Evolutionary conservation across 495 filamentous ascomycete species (phyloP), one percentile per base, ranked within the genome.

Genomic region (Symbiotaphrina buchneri): DNA sequence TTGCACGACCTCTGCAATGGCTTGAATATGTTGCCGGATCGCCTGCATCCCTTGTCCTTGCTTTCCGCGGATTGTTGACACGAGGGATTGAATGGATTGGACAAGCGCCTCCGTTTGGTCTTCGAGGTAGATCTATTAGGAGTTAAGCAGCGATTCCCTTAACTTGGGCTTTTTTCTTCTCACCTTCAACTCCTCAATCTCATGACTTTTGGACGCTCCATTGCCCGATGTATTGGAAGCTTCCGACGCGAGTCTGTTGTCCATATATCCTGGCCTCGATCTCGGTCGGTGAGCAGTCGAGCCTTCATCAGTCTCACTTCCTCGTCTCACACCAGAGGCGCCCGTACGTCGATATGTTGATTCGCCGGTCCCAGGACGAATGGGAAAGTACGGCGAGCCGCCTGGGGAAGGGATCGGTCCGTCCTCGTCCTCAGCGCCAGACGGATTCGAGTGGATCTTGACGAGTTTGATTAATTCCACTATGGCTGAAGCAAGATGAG

Each of bases 391-490:
- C 15, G 14, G 11, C 17, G 32, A 10, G 8, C 27, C 22, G 8
- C 8, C 22, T 13, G 13, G 7, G 8, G 27, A 38, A 2, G 39
- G 39, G 37, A 39, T 45, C 5, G 39, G 45, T 14, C 61, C 59
- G 13, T 83, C 73, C 19, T 82, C 77, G 13, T 79, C 74, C 27
- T 85, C 73, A 11, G 80, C 81, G 19, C 70, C 70, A 0, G 56
- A 58, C 3, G 72, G 64, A 1, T 78, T 84, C 5, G 75, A 58
- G 10, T 75, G 63, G 36, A 97, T 76, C 52, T 92, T 92, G 38
- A 81, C 83, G 6, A 67, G 54, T 27, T 74, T 72, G 19, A 92
- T 55, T 11, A 94, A 55, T 39, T 92, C 87, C 14, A 97, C 73
- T 5, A 94, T 63, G 2, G 80, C 71, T 4, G 77, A 68, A 6